Percentiles rank a stretch among this genome's conserved stretches.
These are phyloP conservation scores for Saksenaea vasiformis DNA, from an alignment of 371 early-diverging fungal species.

Conservation along the genomic window DNA sequence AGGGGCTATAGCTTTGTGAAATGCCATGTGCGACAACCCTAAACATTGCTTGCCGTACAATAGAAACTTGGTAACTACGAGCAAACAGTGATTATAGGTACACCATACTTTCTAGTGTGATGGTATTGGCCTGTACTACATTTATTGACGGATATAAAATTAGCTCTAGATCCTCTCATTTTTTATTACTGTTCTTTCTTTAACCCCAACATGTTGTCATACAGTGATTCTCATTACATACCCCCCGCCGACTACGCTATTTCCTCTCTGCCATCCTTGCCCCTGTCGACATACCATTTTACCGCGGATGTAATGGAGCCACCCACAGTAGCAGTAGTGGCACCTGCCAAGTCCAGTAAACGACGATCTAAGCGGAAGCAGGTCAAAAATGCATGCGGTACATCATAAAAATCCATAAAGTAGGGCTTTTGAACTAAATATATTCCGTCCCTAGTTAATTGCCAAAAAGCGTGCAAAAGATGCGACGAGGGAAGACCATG, in stretches of 20 bases:
- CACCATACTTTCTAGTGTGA: not conserved
- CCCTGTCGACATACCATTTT: conserved; percentile 3
- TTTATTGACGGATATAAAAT: conserved; percentile 11
- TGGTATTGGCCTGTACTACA: conserved; percentile 7
- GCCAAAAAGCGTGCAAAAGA: conserved; percentile 89
- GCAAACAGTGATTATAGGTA: no score
- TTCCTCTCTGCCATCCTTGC: not conserved
- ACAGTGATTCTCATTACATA: not conserved
- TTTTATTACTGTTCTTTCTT: not conserved
- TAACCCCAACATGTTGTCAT: not conserved
- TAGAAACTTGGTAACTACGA: not conserved
- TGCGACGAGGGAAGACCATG: conserved; percentile 86
- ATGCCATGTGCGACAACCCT: not conserved
- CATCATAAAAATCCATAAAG: not conserved
- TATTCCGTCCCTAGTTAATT: conserved; percentile 58
- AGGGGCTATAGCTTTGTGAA: not conserved
- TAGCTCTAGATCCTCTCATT: not conserved
- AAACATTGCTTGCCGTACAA: not conserved
- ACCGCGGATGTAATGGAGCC: conserved; percentile 4
- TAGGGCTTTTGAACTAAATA: not conserved
- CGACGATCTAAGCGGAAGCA: conserved; percentile 12
- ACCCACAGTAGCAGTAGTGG: not conserved
- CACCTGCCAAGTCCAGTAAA: conserved; percentile 5
- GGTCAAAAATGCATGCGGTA: conserved; percentile 17
- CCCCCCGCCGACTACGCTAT: conserved; percentile 7